Evolutionary conservation across 352 stramenopile genomes (phyloP).

Genomic region (Pythium guiyangense): DNA sequence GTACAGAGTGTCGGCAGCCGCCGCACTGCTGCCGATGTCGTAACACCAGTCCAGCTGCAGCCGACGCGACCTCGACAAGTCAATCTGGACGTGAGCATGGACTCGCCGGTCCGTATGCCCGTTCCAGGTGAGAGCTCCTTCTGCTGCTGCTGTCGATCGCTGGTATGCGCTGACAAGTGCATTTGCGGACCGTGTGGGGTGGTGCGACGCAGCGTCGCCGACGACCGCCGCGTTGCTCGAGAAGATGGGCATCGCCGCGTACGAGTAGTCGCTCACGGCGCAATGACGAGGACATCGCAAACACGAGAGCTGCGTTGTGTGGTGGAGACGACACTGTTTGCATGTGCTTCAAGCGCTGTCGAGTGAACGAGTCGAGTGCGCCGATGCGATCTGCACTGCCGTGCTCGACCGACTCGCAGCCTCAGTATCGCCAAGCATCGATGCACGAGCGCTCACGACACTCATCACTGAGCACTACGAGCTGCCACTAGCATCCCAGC

Average conservation of each 20-base stretch:
- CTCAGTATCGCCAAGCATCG: no score
- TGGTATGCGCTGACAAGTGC: background rate
- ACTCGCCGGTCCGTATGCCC: conserved; percentile 32
- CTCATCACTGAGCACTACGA: no score
- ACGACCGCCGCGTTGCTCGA: conserved; percentile 8
- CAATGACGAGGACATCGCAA: background rate
- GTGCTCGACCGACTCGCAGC: no score
- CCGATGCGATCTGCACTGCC: no score
- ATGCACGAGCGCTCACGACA: no score
- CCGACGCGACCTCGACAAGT: conserved; percentile 3
- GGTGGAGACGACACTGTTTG: no score
- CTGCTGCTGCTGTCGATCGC: no score
- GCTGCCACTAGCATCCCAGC: no score
- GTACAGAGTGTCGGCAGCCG: conserved; percentile 10
- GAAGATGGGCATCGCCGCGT: conserved; percentile 12
- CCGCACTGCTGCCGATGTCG: background rate
- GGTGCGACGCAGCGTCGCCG: conserved; percentile 7
- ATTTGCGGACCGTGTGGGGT: background rate
- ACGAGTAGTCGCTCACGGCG: background rate
- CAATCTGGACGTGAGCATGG: conserved; percentile 6
- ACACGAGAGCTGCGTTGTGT: background rate
- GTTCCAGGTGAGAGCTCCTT: conserved; percentile 30
- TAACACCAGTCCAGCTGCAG: conserved; percentile 13
- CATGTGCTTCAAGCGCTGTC: no score
- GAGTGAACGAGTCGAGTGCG: no score